Percentiles rank a stretch among this genome's conserved stretches.
These are phyloP conservation scores for Fomitopsis serialis DNA, from an alignment of 768 basidiomycete genomes.

Conservation along the genomic window DNA sequence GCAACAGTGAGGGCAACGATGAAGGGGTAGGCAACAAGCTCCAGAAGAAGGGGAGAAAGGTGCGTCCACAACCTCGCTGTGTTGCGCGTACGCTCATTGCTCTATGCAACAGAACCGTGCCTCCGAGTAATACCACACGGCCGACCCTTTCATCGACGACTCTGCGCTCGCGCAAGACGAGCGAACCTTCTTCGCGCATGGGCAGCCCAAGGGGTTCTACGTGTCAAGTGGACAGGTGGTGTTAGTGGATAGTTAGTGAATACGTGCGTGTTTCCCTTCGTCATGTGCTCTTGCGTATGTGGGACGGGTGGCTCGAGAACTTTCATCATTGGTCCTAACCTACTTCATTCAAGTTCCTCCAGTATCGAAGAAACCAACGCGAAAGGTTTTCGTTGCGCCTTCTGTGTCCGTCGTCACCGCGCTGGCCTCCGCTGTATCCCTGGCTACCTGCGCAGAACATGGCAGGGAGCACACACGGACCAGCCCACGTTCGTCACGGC, in stretches of 20 bases:
- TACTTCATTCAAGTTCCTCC: conserved; percentile 36
- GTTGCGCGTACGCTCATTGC: conserved; percentile 4
- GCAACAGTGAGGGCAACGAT: conserved; percentile 39
- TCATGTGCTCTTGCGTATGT: no score
- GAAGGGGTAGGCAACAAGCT: conserved; percentile 28
- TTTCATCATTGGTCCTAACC: no score
- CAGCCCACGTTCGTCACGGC: no score
- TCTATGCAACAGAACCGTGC: conserved; percentile 44
- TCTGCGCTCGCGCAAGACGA: conserved; percentile 88
- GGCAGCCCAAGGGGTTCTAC: conserved; percentile 90
- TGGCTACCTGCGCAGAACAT: conserved; percentile 6
- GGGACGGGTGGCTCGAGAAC: no score
- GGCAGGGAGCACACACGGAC: no score
- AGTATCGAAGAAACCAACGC: conserved; percentile 57
- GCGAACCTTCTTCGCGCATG: conserved; percentile 85
- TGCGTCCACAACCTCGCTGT: not conserved
- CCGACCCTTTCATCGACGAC: conserved; percentile 97
- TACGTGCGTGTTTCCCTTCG: conserved; percentile 43
- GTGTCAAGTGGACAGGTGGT: conserved; percentile 87
- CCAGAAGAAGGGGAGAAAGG: conserved; percentile 30
- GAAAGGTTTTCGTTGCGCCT: conserved; percentile 36
- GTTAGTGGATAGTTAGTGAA: no score
- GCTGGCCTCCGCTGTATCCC: conserved; percentile 15
- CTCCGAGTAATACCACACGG: conserved; percentile 83
- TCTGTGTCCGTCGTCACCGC: conserved; percentile 24